Conservation (phyloP, 2,329 filamentous ascomycete genomes). For the Trichoderma asperellum region DNA sequence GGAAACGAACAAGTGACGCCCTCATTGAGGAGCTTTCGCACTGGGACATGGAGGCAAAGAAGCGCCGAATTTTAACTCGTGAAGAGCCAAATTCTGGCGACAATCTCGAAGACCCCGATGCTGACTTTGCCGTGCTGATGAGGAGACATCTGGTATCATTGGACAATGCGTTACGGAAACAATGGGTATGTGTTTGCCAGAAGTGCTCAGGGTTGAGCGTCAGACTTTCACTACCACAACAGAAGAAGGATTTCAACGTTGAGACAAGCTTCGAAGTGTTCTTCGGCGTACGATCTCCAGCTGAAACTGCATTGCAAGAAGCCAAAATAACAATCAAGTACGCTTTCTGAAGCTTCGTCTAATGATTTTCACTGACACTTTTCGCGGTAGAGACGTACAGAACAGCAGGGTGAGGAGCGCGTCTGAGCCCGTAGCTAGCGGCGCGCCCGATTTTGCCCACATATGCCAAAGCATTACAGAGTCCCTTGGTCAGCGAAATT, state of each 20-base stretch:
- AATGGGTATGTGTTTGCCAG: slow-evolving; percentile 22
- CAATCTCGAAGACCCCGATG: not conserved
- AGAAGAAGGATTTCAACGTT: slow-evolving; percentile 2
- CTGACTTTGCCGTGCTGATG: slow-evolving; percentile 17
- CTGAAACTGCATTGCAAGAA: slow-evolving; percentile 17
- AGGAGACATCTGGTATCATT: slow-evolving; percentile 6
- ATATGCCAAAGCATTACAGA: slow-evolving; percentile 21
- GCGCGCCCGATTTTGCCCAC: not conserved
- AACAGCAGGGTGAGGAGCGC: slow-evolving; percentile 17
- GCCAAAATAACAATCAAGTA: slow-evolving; percentile 18
- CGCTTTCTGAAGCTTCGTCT: not conserved
- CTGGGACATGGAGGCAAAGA: not conserved
- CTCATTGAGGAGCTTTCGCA: slow-evolving; percentile 4
- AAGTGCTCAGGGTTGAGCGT: slow-evolving; percentile 17
- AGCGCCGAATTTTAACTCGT: not conserved
- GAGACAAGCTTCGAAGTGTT: slow-evolving; percentile 18
- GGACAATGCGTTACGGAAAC: slow-evolving; percentile 11
- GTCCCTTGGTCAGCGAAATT: slow-evolving; percentile 17
- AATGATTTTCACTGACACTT: not conserved
- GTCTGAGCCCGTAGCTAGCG: not conserved
- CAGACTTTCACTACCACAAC: slow-evolving; percentile 6
- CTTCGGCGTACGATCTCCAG: slow-evolving; percentile 5
- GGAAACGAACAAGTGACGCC: slow-evolving; percentile 6
- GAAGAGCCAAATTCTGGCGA: slow-evolving; percentile 7
- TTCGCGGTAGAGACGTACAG: slow-evolving; percentile 6